Percentiles rank a stretch among this genome's conserved stretches.
phyloP scores from a whole-genome alignment of 768 basidiomycete species.

The Rhodotorula diobovata region DNA sequence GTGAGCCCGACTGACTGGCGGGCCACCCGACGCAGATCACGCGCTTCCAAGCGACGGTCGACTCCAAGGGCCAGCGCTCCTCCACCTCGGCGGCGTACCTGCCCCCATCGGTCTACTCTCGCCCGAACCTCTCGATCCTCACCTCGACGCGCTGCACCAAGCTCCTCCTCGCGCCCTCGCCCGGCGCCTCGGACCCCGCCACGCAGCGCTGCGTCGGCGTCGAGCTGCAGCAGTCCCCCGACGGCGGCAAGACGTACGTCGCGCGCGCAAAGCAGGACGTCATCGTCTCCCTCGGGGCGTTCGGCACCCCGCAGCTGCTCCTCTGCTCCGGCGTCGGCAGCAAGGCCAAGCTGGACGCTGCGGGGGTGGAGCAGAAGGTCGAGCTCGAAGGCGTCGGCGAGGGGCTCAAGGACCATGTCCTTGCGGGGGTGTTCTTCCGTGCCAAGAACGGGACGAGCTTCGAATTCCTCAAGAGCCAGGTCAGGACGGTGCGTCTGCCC shows the following conservation, averaged over 20 bases:
- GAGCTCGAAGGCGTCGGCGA: slow-evolving; percentile 52
- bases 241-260: slow-evolving; percentile 4
- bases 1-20: not conserved
- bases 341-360: slow-evolving; percentile 14
- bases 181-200: not conserved
- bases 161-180: slow-evolving; percentile 10
- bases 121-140: slow-evolving; percentile 37
- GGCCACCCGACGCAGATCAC: slow-evolving; percentile 15
- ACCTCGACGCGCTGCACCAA: slow-evolving; percentile 29
- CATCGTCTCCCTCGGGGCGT: slow-evolving; percentile 25
- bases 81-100: slow-evolving; percentile 41
- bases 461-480: slow-evolving; percentile 22
- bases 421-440: slow-evolving; percentile 1
- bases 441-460: slow-evolving; percentile 17
- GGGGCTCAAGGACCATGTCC: slow-evolving; percentile 46
- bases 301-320: slow-evolving; percentile 32
- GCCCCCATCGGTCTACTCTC: slow-evolving; percentile 16
- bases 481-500: slow-evolving; percentile 24
- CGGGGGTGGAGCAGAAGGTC: slow-evolving; percentile 9
- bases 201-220: slow-evolving; percentile 17
- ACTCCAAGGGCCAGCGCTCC: slow-evolving; percentile 20
- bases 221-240: slow-evolving; percentile 21
- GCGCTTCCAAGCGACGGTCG: slow-evolving; percentile 32
- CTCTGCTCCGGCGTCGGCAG: slow-evolving; percentile 22
- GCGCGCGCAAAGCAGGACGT: slow-evolving; percentile 21